phyloP scores from a whole-genome alignment of 345 rosid genomes.

The Anacardium occidentale region DNA sequence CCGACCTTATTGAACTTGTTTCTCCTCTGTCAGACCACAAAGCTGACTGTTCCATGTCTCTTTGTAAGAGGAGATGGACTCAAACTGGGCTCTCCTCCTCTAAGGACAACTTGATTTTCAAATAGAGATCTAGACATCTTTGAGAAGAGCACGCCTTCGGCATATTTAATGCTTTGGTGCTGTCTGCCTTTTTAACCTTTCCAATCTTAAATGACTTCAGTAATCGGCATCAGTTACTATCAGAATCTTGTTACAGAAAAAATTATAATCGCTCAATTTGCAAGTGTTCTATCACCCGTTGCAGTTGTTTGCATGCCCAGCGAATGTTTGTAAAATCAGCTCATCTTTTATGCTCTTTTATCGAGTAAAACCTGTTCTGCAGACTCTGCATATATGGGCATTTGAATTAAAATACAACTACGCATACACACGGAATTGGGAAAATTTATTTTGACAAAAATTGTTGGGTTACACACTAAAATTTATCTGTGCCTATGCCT shows the following conservation, averaged over 20 bases:
- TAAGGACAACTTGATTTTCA: slow-evolving; percentile 63
- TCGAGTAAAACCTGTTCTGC: too few species aligned
- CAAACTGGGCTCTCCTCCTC: slow-evolving; percentile 94
- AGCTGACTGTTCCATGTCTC: slow-evolving; percentile 76
- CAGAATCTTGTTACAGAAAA: neutral
- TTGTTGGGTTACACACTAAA: neutral
- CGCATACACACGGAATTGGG: slow-evolving; percentile 9
- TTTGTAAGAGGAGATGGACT: slow-evolving; percentile 99
- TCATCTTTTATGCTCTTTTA: neutral
- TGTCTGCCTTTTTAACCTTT: neutral
- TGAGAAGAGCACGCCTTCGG: neutral
- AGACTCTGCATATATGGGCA: too few species aligned
- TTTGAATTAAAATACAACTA: slow-evolving; percentile 25
- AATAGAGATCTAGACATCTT: neutral
- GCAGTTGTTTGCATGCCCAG: too few species aligned
- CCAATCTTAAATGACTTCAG: slow-evolving; percentile 1
- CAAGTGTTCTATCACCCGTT: too few species aligned
- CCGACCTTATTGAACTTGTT: neutral
- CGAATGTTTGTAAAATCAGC: neutral
- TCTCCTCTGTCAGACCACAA: slow-evolving; percentile 64
- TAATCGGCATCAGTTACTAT: neutral
- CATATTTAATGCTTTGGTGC: neutral
- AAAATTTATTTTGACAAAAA: neutral
- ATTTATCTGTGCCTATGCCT: slow-evolving; percentile 59
- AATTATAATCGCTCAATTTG: neutral